These are phyloP conservation scores for Kondoa malvinella DNA, from an alignment of 768 basidiomycete species.

Conservation along the genomic window DNA sequence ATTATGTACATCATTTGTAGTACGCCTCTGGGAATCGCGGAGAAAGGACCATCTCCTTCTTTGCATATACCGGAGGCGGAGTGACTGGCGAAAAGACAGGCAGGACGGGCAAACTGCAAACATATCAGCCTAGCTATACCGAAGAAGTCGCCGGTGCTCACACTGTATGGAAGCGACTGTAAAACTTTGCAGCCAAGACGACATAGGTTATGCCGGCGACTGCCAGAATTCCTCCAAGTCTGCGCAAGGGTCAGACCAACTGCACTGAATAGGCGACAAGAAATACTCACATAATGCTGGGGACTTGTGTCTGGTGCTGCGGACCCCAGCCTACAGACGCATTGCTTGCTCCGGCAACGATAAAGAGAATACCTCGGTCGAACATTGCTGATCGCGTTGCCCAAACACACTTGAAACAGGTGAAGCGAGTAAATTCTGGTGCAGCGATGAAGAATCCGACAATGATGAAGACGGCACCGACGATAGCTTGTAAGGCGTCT, in stretches of 20 bases:
- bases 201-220: neutral
- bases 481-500: neutral
- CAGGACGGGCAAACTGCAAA: neutral
- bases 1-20: no score
- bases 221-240: neutral
- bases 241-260: neutral
- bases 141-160: neutral
- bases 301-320: neutral
- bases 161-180: constrained; percentile 41
- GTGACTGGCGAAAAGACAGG: no score
- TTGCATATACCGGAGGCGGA: neutral
- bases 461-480: constrained; percentile 2
- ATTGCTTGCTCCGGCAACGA: neutral
- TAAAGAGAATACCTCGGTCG: constrained; percentile 3
- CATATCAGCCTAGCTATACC: neutral
- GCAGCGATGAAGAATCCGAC: neutral
- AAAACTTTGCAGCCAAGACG: constrained; percentile 36
- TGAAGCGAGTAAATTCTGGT: neutral
- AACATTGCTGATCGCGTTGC: neutral
- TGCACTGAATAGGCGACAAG: no score
- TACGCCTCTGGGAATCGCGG: no score
- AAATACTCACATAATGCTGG: neutral
- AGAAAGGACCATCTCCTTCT: neutral
- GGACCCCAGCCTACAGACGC: neutral
- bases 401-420: neutral